Conservation (phyloP, 176 grass and related monocot species). For the Hyparrhenia diplandra region DNA sequence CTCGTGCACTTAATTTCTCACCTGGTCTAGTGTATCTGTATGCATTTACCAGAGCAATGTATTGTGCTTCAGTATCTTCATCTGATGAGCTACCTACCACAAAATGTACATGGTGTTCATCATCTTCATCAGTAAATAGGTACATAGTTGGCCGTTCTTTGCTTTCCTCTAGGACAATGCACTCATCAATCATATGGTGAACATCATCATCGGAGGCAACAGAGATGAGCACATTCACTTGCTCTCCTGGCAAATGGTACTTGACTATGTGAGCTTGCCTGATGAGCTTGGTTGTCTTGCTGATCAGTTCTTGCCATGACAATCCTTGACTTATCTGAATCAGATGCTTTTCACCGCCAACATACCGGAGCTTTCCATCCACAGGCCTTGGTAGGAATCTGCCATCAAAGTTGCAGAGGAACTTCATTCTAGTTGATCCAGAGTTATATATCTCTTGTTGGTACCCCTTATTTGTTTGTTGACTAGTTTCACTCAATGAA, state of each 20-base stretch:
- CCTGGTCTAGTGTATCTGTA: conserved; percentile 11
- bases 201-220: conserved; percentile 56
- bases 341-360: conserved; percentile 54
- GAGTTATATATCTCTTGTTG: not conserved
- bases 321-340: conserved; percentile 39
- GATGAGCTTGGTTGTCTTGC: conserved; percentile 31
- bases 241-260: conserved; percentile 58
- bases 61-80: conserved; percentile 45
- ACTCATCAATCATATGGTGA: conserved; percentile 67
- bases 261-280: conserved; percentile 44
- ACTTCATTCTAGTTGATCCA: conserved; percentile 39
- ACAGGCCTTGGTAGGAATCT: conserved; percentile 53
- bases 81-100: conserved; percentile 26
- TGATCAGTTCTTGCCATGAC: conserved; percentile 50
- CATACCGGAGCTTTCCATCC: conserved; percentile 52
- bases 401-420: conserved; percentile 57
- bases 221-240: conserved; percentile 51
- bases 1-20: conserved; percentile 9
- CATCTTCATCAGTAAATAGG: conserved; percentile 49
- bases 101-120: conserved; percentile 38
- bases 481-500: conserved; percentile 4
- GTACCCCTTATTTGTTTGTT: conserved; percentile 11
- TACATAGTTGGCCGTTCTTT: conserved; percentile 47
- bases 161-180: conserved; percentile 32
- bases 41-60: conserved; percentile 45